These are phyloP conservation scores for Piper betle DNA, from an alignment of 164 flowering plant genomes.

Conservation along the genomic window DNA sequence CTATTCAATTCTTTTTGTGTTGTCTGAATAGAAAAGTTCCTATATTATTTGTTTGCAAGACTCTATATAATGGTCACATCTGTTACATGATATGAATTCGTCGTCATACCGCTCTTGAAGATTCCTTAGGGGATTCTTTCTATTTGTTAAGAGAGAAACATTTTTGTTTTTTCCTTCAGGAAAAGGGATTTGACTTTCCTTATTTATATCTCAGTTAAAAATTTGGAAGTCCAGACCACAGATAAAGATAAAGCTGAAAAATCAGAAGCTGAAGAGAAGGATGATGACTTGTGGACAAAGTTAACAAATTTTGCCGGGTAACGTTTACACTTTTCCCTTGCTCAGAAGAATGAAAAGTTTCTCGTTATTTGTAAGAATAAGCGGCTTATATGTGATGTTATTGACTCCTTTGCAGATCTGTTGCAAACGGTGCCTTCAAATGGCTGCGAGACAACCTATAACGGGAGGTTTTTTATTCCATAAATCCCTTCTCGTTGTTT, in stretches of 20 bases:
- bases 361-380: neutral
- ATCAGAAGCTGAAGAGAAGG: slow-evolving; percentile 25
- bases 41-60: too few species aligned
- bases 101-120: too few species aligned
- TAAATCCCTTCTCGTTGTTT: slow-evolving; percentile 1
- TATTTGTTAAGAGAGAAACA: too few species aligned
- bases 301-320: slow-evolving; percentile 83
- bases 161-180: neutral
- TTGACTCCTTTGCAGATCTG: slow-evolving; percentile 40
- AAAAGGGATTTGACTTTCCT: neutral
- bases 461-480: slow-evolving; percentile 2
- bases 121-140: too few species aligned
- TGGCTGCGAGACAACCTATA: slow-evolving; percentile 81
- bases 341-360: neutral
- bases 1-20: too few species aligned
- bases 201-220: slow-evolving; percentile 32
- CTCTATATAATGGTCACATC: too few species aligned
- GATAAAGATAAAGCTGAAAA: slow-evolving; percentile 36
- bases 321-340: neutral
- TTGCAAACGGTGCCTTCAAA: slow-evolving; percentile 66
- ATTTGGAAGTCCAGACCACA: slow-evolving; percentile 22
- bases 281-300: slow-evolving; percentile 43
- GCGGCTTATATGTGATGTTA: neutral
- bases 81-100: too few species aligned
- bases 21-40: too few species aligned